Base-by-base conservation (phyloP, 768 basidiomycete genomes). In the Glaciozyma martinii region DNA sequence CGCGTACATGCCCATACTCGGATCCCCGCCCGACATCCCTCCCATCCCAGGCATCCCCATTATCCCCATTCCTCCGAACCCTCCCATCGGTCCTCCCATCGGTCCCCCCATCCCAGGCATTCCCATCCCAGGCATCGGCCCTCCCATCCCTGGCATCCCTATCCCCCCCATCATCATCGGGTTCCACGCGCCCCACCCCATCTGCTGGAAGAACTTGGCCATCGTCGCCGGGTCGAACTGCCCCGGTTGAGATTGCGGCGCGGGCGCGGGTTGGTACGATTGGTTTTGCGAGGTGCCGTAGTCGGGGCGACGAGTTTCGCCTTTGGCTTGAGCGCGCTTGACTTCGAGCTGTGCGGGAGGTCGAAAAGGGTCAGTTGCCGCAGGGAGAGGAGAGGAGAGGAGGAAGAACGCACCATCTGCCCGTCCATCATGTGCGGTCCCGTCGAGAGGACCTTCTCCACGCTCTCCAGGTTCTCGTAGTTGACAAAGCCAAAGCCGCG, bases 401-500 rank as follows among this genome's bases (percentile, higher is more conserved):
- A 56, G 32, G 49, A 25, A 55, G n/a, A 3, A 79, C 88, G 68
- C 70, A 97, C 95, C 76, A 90, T 78, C 80, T 97, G 95, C 21
- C 93, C 94, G 72, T 98, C 93, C 63, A 97, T 89, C 72, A 90
- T 87, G 29, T 97, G 80, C 72, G 90, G 89, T 9, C 89, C 89
- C 59, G 88, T 86, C 1, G 86, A 88, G 56, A 99, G 84, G 75
- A 92, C 88, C 44, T 86, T 86, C 66, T 90, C 87, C 27, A 93
- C 89, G 70, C 87, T 85, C n/a, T 86, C 87, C 66, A 90, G 87
- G 75, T 92, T 88, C 49, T 78, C 80, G 74, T 97, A 94, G 0
- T 91, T 94, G 16, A 98, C 90, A 75, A 99, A 99, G 0, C 93
- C 95, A 70, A 99, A 99, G 18, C 95, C 95, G 76, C 98, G 95